Evolutionary conservation across 371 early-diverging fungal genomes (phyloP).

Genomic region (Zancudomyces culisetae): DNA sequence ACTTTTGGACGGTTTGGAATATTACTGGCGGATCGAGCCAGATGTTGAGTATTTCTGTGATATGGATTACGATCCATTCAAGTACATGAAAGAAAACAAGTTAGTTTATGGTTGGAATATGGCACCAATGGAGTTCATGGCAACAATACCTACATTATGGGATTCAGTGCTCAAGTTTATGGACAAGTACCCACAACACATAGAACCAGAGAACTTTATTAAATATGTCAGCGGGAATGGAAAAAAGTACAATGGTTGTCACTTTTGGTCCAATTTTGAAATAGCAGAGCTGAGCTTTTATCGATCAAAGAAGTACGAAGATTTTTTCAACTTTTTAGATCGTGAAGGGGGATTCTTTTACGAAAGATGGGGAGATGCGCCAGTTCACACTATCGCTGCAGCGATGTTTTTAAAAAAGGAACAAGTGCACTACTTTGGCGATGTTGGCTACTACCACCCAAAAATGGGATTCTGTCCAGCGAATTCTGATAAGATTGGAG

Average conservation of each 20-base stretch:
- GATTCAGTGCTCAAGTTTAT: slow-evolving; percentile 34
- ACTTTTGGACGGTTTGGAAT: slow-evolving; percentile 56
- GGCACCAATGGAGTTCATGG: slow-evolving; percentile 46
- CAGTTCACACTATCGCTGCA: slow-evolving; percentile 82
- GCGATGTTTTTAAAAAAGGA: slow-evolving; percentile 52
- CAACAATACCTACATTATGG: slow-evolving; percentile 73
- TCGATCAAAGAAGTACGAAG: slow-evolving; percentile 40
- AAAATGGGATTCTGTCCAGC: slow-evolving; percentile 44
- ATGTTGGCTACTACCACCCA: slow-evolving; percentile 57
- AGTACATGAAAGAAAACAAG: slow-evolving; percentile 58
- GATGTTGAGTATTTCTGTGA: slow-evolving; percentile 68
- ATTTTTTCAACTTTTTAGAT: slow-evolving; percentile 71
- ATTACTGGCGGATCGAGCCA: slow-evolving; percentile 94
- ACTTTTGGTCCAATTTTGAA: slow-evolving; percentile 96
- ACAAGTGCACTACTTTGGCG: slow-evolving; percentile 76
- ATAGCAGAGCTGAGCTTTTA: slow-evolving; percentile 73
- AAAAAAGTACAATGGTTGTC: slow-evolving; percentile 46
- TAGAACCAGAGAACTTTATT: slow-evolving; percentile 14
- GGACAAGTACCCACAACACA: slow-evolving; percentile 23
- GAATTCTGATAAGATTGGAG: neutral
- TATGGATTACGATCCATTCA: slow-evolving; percentile 78
- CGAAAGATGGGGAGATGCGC: slow-evolving; percentile 94
- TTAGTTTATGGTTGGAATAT: slow-evolving; percentile 76
- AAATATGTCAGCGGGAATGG: slow-evolving; percentile 20
- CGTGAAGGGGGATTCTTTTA: slow-evolving; percentile 80